A percentile compares a stretch with the other conserved stretches of the same genome.
These are phyloP conservation scores for Fusarium napiforme DNA, from an alignment of 2,329 filamentous ascomycete genomes.

Conservation along the genomic window DNA sequence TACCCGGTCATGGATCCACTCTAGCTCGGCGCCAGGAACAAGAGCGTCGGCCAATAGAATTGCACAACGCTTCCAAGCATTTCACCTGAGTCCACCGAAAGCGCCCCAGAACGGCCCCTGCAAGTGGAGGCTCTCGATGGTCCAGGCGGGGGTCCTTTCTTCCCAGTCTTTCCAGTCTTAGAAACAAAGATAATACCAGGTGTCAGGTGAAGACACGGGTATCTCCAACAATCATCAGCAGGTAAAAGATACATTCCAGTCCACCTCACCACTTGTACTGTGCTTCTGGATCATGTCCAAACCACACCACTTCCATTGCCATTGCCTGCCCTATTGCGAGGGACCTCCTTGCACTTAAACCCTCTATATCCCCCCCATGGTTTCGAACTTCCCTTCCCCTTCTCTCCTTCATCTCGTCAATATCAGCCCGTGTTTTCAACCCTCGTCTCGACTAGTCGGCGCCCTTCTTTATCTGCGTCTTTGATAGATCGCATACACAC, in stretches of 20 bases:
- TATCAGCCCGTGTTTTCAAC: slow-evolving; percentile 35
- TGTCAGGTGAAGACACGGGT: slow-evolving; percentile 10
- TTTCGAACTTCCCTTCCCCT: slow-evolving; percentile 28
- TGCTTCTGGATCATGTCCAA: not conserved
- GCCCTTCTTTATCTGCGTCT: slow-evolving; percentile 55
- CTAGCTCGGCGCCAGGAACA: slow-evolving; percentile 21
- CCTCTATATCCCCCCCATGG: slow-evolving; percentile 26
- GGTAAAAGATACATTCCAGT: slow-evolving; percentile 10
- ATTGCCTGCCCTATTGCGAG: slow-evolving; percentile 14
- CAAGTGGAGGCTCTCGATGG: slow-evolving; percentile 30
- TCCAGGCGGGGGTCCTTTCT: not conserved
- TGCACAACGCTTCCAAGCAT: slow-evolving; percentile 13
- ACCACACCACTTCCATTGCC: slow-evolving; percentile 9
- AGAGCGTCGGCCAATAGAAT: slow-evolving; percentile 11
- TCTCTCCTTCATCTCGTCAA: slow-evolving; percentile 41
- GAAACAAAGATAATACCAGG: slow-evolving; percentile 32
- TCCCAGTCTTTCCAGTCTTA: not conserved
- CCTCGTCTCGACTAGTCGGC: slow-evolving; percentile 41
- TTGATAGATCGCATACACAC: slow-evolving; percentile 60
- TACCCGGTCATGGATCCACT: slow-evolving; percentile 11
- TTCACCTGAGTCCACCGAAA: slow-evolving; percentile 22
- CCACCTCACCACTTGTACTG: slow-evolving; percentile 11
- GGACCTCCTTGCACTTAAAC: slow-evolving; percentile 38
- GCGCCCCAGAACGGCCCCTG: slow-evolving; percentile 33
- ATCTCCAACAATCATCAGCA: not conserved